Evolutionary conservation across 345 rosid genomes (phyloP).

Genomic region (Psidium friedrichsthalianum): DNA sequence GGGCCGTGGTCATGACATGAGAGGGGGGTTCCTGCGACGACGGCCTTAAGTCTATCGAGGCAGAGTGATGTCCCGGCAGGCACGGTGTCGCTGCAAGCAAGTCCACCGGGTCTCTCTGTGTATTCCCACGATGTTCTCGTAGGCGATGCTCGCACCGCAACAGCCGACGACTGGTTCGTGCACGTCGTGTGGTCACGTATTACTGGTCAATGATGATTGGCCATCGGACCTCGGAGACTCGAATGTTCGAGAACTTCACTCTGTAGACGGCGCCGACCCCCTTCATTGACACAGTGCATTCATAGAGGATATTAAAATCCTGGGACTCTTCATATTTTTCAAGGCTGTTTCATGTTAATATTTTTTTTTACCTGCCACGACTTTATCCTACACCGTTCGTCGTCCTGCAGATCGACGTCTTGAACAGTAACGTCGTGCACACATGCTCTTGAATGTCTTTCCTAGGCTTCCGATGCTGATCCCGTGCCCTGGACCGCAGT

Average conservation of each 20-base stretch:
- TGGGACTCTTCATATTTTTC: neutral
- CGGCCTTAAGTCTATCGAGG: constrained; percentile 9
- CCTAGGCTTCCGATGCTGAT: constrained; percentile 38
- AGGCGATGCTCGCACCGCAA: constrained; percentile 9
- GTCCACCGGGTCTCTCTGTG: constrained; percentile 10
- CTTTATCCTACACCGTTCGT: constrained; percentile 25
- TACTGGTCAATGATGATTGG: constrained; percentile 26
- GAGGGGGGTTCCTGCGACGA: neutral
- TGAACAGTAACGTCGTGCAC: constrained; percentile 19
- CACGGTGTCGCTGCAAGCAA: constrained; percentile 24
- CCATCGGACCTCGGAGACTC: constrained; percentile 13
- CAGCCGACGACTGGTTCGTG: constrained; percentile 17
- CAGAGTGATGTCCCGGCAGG: constrained; percentile 14
- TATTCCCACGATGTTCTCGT: constrained; percentile 21
- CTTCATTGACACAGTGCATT: neutral
- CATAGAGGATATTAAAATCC: neutral
- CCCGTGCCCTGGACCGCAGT: constrained; percentile 30
- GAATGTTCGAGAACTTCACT: constrained; percentile 16
- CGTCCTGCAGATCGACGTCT: constrained; percentile 11
- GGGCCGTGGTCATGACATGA: neutral
- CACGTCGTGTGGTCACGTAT: constrained; percentile 12
- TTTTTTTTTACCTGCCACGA: constrained; percentile 17
- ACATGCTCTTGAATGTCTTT: constrained; percentile 13
- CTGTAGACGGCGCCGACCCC: constrained; percentile 21
- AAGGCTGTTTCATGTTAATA: neutral